Base-by-base conservation (phyloP, 352 stramenopile species). In the Globisporangium alternatum region DNA sequence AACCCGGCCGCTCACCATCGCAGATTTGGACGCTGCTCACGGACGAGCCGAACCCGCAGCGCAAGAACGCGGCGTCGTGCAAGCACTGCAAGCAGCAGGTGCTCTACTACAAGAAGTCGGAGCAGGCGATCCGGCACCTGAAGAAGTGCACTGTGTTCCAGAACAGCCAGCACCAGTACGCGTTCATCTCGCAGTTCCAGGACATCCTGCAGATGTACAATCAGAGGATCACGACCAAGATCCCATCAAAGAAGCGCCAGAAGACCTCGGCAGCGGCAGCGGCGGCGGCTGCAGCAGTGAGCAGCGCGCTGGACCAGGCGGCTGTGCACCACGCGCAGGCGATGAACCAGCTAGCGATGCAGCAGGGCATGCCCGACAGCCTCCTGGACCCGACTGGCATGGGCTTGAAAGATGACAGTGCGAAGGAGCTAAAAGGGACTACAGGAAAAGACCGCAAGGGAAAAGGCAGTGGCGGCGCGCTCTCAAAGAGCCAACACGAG, bases 81-180 rank as follows among this genome's bases (percentile, higher is more conserved):
- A 94, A 94, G 68, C 85, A 94, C 68, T 94, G 85, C 72, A 91
- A 94, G 70, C 80, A 92, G 64, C 78, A 91, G 39, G 85, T 94
- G 44, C 56, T 89, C 28, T 94, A 94, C 71, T 94, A 94, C 70
- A 94, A 94, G 57, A 94, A 92, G 60, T 94, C 85, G 33, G 85
- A 94, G 73, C 85, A 94, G 60, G 83, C 83, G 21, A 88, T 94
- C 47, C 83, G 85, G 35, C 85, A 94, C 61, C 52, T 94, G 12
- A 94, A 94, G 55, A 91, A 91, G 60, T 94, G 85, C 66, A 71
- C 59, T 31, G 78, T 76, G 10, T 94, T 94, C 71, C 85, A 94
- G 64, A 85, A 71, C 70, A 83, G 79, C 69, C 85, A 94, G 74
- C 85, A 92, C 68, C 85, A 94, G 68, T 91, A 85, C 57, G 67